phyloP scores from a whole-genome alignment of 352 stramenopile genomes.

The Pythium sp. region DNA sequence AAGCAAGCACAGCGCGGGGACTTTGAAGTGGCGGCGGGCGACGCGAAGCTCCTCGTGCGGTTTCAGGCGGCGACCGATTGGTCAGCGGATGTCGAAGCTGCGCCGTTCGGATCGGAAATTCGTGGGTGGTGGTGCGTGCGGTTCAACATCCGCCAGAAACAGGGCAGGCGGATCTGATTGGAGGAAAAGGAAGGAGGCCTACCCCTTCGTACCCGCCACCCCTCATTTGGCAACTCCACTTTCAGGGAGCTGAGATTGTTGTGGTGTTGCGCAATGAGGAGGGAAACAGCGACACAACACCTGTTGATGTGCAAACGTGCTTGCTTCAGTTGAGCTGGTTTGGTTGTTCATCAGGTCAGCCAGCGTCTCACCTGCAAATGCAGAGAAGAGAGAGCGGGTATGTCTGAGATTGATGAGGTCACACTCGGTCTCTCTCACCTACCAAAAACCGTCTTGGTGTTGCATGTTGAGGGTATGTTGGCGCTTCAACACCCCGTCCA shows the following conservation, averaged over 20 bases:
- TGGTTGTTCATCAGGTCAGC: neutral
- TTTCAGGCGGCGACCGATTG: neutral
- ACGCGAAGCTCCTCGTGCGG: neutral
- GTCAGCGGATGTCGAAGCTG: conserved; percentile 7
- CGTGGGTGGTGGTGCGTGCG: conserved; percentile 8
- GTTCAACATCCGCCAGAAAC: conserved; percentile 7
- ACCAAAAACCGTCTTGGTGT: neutral
- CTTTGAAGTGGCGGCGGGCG: neutral
- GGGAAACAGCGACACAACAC: neutral
- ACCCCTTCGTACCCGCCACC: conserved; percentile 5
- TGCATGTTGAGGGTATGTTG: neutral
- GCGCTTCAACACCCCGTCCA: neutral
- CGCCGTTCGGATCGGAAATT: neutral
- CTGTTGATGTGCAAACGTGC: conserved; percentile 5
- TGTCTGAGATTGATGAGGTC: neutral
- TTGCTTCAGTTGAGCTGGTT: neutral
- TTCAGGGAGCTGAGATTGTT: no score
- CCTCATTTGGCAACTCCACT: neutral
- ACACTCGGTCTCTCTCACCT: neutral
- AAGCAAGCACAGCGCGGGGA: neutral
- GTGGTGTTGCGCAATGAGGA: neutral
- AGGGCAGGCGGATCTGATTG: neutral
- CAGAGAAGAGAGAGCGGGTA: neutral
- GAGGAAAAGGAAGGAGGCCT: neutral
- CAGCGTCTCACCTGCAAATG: no score